These are phyloP conservation scores for Nannochloris sp. DNA, from an alignment of 139 green algal species.

Conservation along the genomic window DNA sequence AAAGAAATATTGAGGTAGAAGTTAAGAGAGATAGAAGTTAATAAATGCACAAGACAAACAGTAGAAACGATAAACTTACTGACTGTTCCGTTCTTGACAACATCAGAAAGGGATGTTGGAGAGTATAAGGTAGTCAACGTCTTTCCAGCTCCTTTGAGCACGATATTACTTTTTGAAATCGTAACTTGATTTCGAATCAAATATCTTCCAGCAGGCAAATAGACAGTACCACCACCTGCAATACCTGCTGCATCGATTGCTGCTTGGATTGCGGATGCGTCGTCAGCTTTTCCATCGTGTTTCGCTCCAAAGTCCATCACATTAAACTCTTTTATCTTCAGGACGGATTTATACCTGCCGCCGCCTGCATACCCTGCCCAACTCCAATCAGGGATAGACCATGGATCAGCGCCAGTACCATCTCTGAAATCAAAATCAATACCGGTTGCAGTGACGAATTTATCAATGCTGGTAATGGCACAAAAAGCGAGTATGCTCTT, in stretches of 20 bases:
- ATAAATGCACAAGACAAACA: too few relatives aligned
- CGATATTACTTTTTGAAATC: background rate
- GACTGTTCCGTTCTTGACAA: too few relatives aligned
- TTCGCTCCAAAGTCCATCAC: background rate
- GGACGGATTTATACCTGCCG: background rate
- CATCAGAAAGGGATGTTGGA: background rate
- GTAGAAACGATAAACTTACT: too few relatives aligned
- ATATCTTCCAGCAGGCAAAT: background rate
- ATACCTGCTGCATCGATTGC: background rate
- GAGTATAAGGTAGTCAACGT: background rate
- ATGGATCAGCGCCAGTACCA: too few relatives aligned
- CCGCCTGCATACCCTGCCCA: background rate
- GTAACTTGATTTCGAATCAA: background rate
- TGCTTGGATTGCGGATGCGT: background rate
- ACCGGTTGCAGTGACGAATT: too few relatives aligned
- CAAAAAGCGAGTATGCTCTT: too few relatives aligned
- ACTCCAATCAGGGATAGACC: slow-evolving; percentile 5
- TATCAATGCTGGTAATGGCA: too few relatives aligned
- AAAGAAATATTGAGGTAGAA: too few relatives aligned
- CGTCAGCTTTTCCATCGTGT: background rate
- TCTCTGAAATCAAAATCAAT: too few relatives aligned
- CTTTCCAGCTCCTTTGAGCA: slow-evolving; percentile 6
- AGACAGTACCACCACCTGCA: background rate
- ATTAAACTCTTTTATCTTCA: background rate
- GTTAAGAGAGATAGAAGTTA: too few relatives aligned